A percentile compares a stretch with the other conserved stretches of the same genome.
Evolutionary conservation across 495 filamentous ascomycete genomes (phyloP).

Genomic region (Penicillium paradoxum): DNA sequence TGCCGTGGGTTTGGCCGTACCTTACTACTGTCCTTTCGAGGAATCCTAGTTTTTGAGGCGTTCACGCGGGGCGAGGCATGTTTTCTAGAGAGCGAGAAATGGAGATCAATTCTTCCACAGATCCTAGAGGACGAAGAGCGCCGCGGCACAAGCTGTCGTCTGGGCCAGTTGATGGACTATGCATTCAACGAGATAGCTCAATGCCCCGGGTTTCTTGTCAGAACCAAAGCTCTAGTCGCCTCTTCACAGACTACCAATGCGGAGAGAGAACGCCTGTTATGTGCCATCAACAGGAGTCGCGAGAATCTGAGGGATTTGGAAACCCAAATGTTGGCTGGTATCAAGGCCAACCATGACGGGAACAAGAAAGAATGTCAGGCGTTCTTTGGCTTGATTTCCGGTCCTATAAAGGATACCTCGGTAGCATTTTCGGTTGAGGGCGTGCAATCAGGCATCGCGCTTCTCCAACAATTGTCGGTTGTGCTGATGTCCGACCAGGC

Average conservation of each 20-base stretch:
- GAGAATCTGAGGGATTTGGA: background rate
- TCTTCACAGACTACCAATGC: background rate
- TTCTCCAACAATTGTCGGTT: conserved; percentile 4
- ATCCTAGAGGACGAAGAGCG: conserved; percentile 12
- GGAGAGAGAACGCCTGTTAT: background rate
- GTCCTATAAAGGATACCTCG: background rate
- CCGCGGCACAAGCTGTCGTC: conserved; percentile 8
- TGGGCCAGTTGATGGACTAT: conserved; percentile 20
- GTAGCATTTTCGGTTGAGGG: background rate
- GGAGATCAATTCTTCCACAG: conserved; percentile 23
- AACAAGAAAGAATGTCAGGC: background rate
- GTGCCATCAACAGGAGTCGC: background rate
- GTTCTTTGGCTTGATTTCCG: background rate
- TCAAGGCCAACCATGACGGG: background rate
- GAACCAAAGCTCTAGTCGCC: conserved; percentile 10
- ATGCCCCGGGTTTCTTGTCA: conserved; percentile 22
- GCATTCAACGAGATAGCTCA: conserved; percentile 24
- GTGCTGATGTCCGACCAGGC: background rate
- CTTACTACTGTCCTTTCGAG: conserved; percentile 28
- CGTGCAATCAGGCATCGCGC: background rate
- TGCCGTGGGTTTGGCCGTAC: conserved; percentile 23
- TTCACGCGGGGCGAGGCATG: conserved; percentile 23
- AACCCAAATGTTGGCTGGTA: background rate
- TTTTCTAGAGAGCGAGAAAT: conserved; percentile 27
- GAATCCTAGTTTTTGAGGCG: conserved; percentile 28